A percentile compares a stretch with the other conserved stretches of the same genome.
phyloP scores from a whole-genome alignment of 2,329 filamentous ascomycete species.

The Aaosphaeria pasadenensis region DNA sequence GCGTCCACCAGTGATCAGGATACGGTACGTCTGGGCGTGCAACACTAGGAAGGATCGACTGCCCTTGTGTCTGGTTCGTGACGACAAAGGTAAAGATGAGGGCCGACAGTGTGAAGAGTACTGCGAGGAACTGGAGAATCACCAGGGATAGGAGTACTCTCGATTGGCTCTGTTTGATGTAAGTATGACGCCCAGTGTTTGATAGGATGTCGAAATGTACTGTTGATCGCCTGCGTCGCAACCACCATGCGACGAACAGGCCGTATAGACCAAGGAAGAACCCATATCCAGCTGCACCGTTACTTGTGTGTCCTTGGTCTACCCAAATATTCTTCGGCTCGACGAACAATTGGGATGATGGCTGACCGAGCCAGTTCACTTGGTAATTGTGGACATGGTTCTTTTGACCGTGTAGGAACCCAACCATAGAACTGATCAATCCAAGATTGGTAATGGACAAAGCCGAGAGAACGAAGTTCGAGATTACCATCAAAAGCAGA shows the following conservation, averaged over 20 bases:
- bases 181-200: too few species aligned
- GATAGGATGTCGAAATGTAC: slow-evolving; percentile 2
- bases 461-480: slow-evolving; percentile 21
- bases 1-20: slow-evolving; percentile 26
- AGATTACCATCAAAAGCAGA: slow-evolving; percentile 11
- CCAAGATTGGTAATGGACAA: slow-evolving; percentile 28
- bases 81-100: slow-evolving; percentile 29
- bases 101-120: slow-evolving; percentile 27
- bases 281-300: slow-evolving; percentile 30
- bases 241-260: slow-evolving; percentile 25
- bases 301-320: slow-evolving; percentile 27
- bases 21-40: slow-evolving; percentile 20
- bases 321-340: slow-evolving; percentile 25
- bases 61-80: slow-evolving; percentile 25
- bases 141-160: slow-evolving; percentile 34
- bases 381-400: slow-evolving; percentile 19
- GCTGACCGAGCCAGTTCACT: slow-evolving; percentile 19
- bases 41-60: slow-evolving; percentile 18
- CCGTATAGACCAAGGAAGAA: slow-evolving; percentile 30
- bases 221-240: slow-evolving; percentile 9
- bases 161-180: slow-evolving; percentile 5
- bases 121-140: slow-evolving; percentile 26
- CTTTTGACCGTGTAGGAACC: slow-evolving; percentile 28
- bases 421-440: slow-evolving; percentile 31
- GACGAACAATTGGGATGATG: slow-evolving; percentile 15